Base-by-base conservation (phyloP, 768 basidiomycete genomes). In the Kwoniella bestiolae region DNA sequence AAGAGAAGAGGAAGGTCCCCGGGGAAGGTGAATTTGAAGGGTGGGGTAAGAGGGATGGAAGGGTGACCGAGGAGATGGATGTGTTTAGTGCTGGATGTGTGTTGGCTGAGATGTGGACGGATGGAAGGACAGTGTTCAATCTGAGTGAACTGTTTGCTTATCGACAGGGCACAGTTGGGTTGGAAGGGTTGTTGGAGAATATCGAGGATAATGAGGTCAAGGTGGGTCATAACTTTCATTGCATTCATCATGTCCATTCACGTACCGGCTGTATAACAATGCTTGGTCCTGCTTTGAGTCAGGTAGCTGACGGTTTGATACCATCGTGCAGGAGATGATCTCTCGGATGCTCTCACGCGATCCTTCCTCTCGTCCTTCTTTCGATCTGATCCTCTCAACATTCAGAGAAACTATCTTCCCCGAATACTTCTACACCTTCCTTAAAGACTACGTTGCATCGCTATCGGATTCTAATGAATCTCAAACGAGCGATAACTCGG, bases 81-180 rank as follows among this genome's bases (percentile, higher is more conserved):
- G 90, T 94, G 56, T 99, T 98, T 76, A 92, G 93, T 69, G 86
- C 86, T 0, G 96, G 96, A 25, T 97, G 95, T 78, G 94, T 97
- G 14, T 86, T 98, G 35, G 92, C 94, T 0, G 96, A 99, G 81
- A 85, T 99, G 67, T 98, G 96, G 83, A 84, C 94, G 65, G 96
- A 99, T 77, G 96, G 96, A 2, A 89, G 91, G 0, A 91, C 91
- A 2, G 84, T 96, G 57, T 98, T 98, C 83, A 92, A 91, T 0
- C 85, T 99, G 53, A 93, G 92, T 78, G 94, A 97, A 76, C 83
- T 99, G 61, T 97, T 91, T 85, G 93, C 94, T 80, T 99, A 94
- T 75, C 83, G 93, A 38, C 89, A 91, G 68, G 92, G 92, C 6
- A 90, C 93, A 73, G 86, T 90, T 63, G 88, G 84, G 58, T 85